Percentiles rank a stretch among this genome's conserved stretches.
Conservation (phyloP, 1,284 basidiomycete genomes). For the Fomitiporia mediterranea region DNA sequence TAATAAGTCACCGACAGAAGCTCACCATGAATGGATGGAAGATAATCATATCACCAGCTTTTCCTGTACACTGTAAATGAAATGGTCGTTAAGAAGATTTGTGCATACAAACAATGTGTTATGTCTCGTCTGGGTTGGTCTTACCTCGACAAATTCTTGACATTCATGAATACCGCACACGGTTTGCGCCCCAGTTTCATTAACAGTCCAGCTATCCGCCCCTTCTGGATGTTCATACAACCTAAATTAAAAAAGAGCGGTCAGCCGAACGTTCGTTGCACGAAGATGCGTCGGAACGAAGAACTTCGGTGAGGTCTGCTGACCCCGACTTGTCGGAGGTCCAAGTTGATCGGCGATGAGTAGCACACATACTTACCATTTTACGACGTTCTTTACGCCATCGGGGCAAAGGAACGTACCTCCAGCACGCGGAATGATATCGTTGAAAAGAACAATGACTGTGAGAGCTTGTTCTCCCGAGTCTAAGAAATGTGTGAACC, state of each 20-base stretch:
- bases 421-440: constrained; percentile 32
- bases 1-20: not conserved
- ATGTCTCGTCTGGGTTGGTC: no score
- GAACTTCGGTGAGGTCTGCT: not conserved
- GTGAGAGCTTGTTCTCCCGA: constrained; percentile 36
- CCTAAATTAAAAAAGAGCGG: constrained; percentile 17
- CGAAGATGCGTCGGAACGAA: no score
- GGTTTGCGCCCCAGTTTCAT: constrained; percentile 28
- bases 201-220: constrained; percentile 24
- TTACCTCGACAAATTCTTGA: constrained; percentile 30
- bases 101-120: not conserved
- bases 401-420: constrained; percentile 35
- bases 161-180: constrained; percentile 28
- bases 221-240: constrained; percentile 31
- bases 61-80: constrained; percentile 29
- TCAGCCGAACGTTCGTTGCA: not conserved
- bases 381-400: constrained; percentile 32
- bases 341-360: not conserved
- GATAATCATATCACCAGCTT: constrained; percentile 36
- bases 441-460: constrained; percentile 34
- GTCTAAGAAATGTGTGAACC: constrained; percentile 35
- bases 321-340: not conserved
- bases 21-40: constrained; percentile 36
- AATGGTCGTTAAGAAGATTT: not conserved
- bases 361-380: constrained; percentile 25